Evolutionary conservation across 2,329 filamentous ascomycete genomes (phyloP), one percentile per base, ranked within the genome.

Genomic region (Colletotrichum musicola): DNA sequence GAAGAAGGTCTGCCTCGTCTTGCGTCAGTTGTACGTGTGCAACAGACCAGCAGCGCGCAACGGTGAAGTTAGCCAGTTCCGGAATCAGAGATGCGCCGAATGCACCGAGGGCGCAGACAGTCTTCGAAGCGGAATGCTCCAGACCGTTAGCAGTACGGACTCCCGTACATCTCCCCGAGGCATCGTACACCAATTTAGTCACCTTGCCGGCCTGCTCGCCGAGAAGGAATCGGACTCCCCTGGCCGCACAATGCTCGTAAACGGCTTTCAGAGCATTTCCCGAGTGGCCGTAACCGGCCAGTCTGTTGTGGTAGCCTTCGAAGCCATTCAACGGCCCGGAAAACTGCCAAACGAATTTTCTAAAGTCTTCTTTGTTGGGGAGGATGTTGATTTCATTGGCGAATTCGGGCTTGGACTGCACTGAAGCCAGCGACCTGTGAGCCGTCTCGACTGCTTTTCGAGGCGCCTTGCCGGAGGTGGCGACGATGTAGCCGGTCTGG

Each of bases 21-120:
- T 85, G 81, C 0, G 82, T 88, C 1, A 90, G 81, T 60, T 86
- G 85, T 2, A 90, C 79, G 72, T 91, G 89, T 0, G 85, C 88
- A 1, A 91, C 83, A 0, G 85, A 84, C 85, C 87, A 90, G 1
- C 82, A 84, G 61, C 86, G 86, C 2, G 88, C 88, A 0, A 84
- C 82, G 4, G 88, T 80, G 46, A 86, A 84, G 0, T 75, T 76
- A 1, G 84, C 85, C 1, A 87, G 74, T 14, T 82, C 77, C 0
- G 88, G 87, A 1, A 84, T 56, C 1, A 90, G 75, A 0, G 74
- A 78, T 0, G 81, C 81, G 0, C 80, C 82, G 4, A 80, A 81
- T 0, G 87, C 88, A 0, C 88, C 88, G 0, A 83, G 79, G 0
- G 86, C 82, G 2, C 88, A 78, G 12, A 90, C 82, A 1, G 85